A percentile compares a stretch with the other conserved stretches of the same genome.
Evolutionary conservation across 768 basidiomycete genomes (phyloP).

Genomic region (Podaxis sp.): DNA sequence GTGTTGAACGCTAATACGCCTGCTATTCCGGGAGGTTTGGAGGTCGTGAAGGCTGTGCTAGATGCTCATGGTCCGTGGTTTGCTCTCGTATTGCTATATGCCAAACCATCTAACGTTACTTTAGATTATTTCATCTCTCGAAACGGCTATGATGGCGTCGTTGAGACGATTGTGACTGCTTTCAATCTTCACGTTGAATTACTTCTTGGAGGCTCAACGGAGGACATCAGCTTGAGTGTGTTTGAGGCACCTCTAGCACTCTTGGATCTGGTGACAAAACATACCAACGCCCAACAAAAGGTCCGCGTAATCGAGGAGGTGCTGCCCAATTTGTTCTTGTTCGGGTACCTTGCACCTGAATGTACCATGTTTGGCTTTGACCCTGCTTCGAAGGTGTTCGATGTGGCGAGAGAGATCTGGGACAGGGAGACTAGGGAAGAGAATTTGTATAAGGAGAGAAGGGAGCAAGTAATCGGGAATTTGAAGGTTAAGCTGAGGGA

Average conservation of each 20-base stretch:
- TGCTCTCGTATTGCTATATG: neutral
- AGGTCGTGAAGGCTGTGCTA: constrained; percentile 35
- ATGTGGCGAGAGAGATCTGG: constrained; percentile 32
- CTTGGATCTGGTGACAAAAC: constrained; percentile 6
- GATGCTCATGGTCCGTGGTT: constrained; percentile 34
- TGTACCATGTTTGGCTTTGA: constrained; percentile 20
- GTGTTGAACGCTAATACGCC: constrained; percentile 21
- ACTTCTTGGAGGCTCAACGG: neutral
- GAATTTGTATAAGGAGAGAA: constrained; percentile 1
- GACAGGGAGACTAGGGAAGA: constrained; percentile 21
- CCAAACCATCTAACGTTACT: neutral
- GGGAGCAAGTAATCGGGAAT: constrained; percentile 20
- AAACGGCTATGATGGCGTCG: neutral
- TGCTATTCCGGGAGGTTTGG: constrained; percentile 20
- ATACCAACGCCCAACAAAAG: constrained; percentile 6
- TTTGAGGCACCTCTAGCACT: constrained; percentile 1
- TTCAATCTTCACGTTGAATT: constrained; percentile 8
- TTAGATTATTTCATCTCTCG: constrained; percentile 13
- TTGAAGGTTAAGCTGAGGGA: constrained; percentile 39
- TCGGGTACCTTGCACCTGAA: constrained; percentile 43
- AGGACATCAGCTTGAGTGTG: neutral
- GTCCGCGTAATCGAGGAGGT: constrained; percentile 19
- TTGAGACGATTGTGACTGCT: constrained; percentile 9
- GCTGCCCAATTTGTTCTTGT: constrained; percentile 42
- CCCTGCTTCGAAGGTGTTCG: constrained; percentile 17